Percentiles rank a stretch among this genome's conserved stretches.
phyloP scores from a whole-genome alignment of 2,329 filamentous ascomycete species.

The Rhynchosporium agropyri region DNA sequence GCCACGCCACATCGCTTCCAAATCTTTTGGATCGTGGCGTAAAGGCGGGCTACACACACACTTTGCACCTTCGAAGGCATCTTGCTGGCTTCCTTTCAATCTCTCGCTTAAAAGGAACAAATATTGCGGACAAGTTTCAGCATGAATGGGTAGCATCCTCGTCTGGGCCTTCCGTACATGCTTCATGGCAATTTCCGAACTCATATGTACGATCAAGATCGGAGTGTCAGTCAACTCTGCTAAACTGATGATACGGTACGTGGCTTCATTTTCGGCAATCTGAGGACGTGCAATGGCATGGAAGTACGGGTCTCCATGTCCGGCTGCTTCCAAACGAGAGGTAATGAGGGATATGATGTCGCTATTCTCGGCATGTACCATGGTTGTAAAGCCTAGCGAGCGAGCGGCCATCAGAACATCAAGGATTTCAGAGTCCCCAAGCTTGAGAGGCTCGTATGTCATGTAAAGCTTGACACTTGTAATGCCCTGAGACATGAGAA shows the following conservation, averaged over 20 bases:
- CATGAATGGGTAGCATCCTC: constrained; percentile 54
- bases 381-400: constrained; percentile 50
- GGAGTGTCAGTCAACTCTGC: constrained; percentile 53
- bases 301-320: constrained; percentile 48
- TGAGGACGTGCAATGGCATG: constrained; percentile 51
- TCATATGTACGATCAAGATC: constrained; percentile 57
- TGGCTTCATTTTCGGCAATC: constrained; percentile 52
- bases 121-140: constrained; percentile 62
- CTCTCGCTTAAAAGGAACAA: constrained; percentile 55
- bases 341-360: constrained; percentile 51
- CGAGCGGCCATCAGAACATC: constrained; percentile 52
- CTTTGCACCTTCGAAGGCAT: constrained; percentile 54
- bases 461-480: constrained; percentile 56
- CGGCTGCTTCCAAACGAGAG: constrained; percentile 46
- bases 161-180: constrained; percentile 55
- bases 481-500: constrained; percentile 48
- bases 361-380: constrained; percentile 53
- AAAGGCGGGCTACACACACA: constrained; percentile 57
- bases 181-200: constrained; percentile 49
- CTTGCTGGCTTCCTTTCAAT: constrained; percentile 46
- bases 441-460: constrained; percentile 54
- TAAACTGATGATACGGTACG: constrained; percentile 53
- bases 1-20: constrained; percentile 54
- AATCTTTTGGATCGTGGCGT: constrained; percentile 50
- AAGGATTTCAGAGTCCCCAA: constrained; percentile 53